Base-by-base conservation (phyloP, 305 asterid species). In the Fraxinus sp. region DNA sequence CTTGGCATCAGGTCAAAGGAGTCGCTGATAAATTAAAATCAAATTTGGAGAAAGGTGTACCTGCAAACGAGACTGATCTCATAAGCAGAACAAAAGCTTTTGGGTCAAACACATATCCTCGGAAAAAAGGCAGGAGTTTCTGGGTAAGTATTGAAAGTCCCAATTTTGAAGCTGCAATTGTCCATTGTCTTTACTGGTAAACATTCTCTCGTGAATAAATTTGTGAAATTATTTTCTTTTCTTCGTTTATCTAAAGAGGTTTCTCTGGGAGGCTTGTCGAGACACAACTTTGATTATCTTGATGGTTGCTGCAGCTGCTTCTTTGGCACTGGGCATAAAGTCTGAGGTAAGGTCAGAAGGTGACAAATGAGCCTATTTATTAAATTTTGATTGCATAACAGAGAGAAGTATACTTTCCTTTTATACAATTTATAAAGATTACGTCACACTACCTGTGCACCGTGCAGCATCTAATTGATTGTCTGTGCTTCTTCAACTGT, bases 241-340 rank as follows among this genome's bases (percentile, higher is more conserved):
- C 77, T 30, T 28, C 74, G 26, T 80, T 72, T 37, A 57, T 14
- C 32, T 84, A 22, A 84, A 96, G 98, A 91, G 87, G 85, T 96
- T 96, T 91, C 88, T 96, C 43, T 94, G 97, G 97, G 99, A 96
- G 24, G 98, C 99, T 73, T 94, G 98, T 83, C 90, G 92, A 52
- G 99, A 96, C 85, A 96, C 98, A 9, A 96, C 99, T 32, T 84
- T 96, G 82, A 88, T 96, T 78, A 96, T 96, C 86, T 90, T 96
- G 92, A 96, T 94, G 98, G 95, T 96, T 20, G 99, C 99, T 81
- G 98, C 98, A 36, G 98, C 98, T 86, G 99, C 98, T 88, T 96
- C 99, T 39, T 89, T 96, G 87, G 98, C 91, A 18, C 93, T 96
- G 24, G 98, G 98, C 75, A 96, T 94, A 80, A 94, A 92, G 90